Percentiles rank a stretch among this genome's conserved stretches.
phyloP scores from a whole-genome alignment of 768 basidiomycete species.

The Leucosporidium scottii region DNA sequence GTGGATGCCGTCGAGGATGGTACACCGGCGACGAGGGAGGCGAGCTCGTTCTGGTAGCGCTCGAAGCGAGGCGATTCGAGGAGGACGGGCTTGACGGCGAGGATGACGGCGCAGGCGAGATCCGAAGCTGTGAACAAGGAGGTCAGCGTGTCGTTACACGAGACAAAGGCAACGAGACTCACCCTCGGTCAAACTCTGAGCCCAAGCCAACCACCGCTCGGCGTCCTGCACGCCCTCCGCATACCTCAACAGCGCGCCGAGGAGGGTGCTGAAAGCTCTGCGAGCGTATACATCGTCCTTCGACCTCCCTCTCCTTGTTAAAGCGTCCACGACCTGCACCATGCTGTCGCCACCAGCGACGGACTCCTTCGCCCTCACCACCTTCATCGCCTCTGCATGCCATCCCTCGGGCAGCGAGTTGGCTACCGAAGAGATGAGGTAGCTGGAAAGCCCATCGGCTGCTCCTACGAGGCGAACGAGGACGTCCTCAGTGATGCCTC shows the following conservation, averaged over 20 bases:
- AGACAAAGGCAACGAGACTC: not conserved
- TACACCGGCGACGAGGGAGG: constrained; percentile 67
- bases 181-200: constrained; percentile 47
- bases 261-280: constrained; percentile 55
- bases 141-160: constrained; percentile 1
- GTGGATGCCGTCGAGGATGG: constrained; percentile 56
- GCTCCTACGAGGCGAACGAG: constrained; percentile 18
- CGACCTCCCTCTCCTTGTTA: constrained; percentile 1
- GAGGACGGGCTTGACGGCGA: constrained; percentile 55
- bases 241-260: constrained; percentile 53
- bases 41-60: constrained; percentile 80
- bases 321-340: constrained; percentile 17
- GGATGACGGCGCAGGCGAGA: constrained; percentile 59
- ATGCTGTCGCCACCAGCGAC: constrained; percentile 33
- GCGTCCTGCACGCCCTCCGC: constrained; percentile 58
- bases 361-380: constrained; percentile 16
- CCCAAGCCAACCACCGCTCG: constrained; percentile 69
- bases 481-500: constrained; percentile 18
- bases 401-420: constrained; percentile 48
- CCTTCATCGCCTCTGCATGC: constrained; percentile 41
- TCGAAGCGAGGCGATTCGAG: constrained; percentile 66
- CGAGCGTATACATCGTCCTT: constrained; percentile 53
- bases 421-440: constrained; percentile 52
- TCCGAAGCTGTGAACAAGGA: constrained; percentile 53
- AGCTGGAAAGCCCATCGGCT: constrained; percentile 44